Evolutionary conservation across 768 basidiomycete genomes (phyloP).

Genomic region (Sporobolomyces phaffii): DNA sequence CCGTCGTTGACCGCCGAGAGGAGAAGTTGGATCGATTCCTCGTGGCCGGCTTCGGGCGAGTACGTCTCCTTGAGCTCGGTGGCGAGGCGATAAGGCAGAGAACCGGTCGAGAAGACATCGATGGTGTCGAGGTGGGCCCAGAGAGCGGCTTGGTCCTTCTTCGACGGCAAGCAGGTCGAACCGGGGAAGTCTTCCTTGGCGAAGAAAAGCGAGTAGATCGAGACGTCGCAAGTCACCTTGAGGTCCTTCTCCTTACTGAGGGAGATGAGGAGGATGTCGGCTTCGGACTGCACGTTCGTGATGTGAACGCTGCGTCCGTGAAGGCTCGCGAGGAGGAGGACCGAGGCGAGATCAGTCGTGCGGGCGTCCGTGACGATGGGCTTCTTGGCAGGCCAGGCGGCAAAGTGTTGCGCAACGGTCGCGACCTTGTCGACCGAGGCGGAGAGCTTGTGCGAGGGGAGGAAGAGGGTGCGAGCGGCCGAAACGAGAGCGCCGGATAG

Average conservation of each 20-base stretch:
- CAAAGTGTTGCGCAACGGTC: conserved; percentile 75
- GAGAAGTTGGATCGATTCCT: conserved; percentile 79
- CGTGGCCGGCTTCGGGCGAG: conserved; percentile 69
- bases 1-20: conserved; percentile 77
- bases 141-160: conserved; percentile 69
- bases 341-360: conserved; percentile 83
- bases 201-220: conserved; percentile 87
- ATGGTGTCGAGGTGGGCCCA: conserved; percentile 79
- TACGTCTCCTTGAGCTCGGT: conserved; percentile 57
- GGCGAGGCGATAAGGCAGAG: conserved; percentile 71
- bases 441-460: conserved; percentile 59
- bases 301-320: conserved; percentile 83
- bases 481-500: conserved; percentile 70
- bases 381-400: conserved; percentile 82
- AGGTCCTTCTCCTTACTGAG: conserved; percentile 90
- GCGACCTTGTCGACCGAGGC: conserved; percentile 34
- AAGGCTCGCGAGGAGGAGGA: conserved; percentile 86
- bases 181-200: conserved; percentile 65
- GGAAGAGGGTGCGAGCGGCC: conserved; percentile 77
- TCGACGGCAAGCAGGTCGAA: conserved; percentile 61
- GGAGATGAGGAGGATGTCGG: conserved; percentile 82
- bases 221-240: conserved; percentile 92
- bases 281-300: conserved; percentile 75
- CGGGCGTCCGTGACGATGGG: conserved; percentile 91
- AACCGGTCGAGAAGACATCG: conserved; percentile 85